Percentiles rank a stretch among this genome's conserved stretches.
These are phyloP conservation scores for Phaeosphaeriaceae sp. DNA, from an alignment of 2,329 filamentous ascomycete species.

Conservation along the genomic window DNA sequence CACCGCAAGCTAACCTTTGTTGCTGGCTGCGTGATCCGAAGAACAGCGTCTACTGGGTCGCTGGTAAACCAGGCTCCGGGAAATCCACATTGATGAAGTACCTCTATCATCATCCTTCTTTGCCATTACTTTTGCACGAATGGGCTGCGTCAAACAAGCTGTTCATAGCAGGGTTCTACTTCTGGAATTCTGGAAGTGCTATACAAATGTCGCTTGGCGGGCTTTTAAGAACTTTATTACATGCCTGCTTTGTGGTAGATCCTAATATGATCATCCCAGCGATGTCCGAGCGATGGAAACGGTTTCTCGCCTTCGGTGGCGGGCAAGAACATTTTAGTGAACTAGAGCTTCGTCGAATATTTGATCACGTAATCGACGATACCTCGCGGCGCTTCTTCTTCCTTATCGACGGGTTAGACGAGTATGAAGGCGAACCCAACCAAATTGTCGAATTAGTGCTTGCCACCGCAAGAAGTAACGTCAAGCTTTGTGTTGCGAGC, in stretches of 20 bases:
- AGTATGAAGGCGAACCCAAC: constrained; percentile 3
- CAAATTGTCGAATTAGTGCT: constrained; percentile 1
- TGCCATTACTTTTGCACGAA: background rate
- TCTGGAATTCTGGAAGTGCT: constrained; percentile 36
- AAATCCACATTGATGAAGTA: constrained; percentile 57
- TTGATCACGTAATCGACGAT: constrained; percentile 55
- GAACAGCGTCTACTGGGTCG: constrained; percentile 42
- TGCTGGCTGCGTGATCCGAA: constrained; percentile 18
- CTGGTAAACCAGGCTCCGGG: constrained; percentile 57
- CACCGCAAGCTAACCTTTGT: constrained; percentile 12
- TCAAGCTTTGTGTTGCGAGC: constrained; percentile 40
- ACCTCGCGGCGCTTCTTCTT: constrained; percentile 56
- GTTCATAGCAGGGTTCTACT: constrained; percentile 31
- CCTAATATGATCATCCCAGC: background rate
- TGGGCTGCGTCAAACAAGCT: constrained; percentile 45
- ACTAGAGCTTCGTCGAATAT: constrained; percentile 6
- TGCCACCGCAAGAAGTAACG: background rate
- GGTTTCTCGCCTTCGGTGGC: constrained; percentile 1
- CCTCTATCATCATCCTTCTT: constrained; percentile 14
- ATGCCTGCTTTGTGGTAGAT: constrained; percentile 11
- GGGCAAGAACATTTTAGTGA: constrained; percentile 9
- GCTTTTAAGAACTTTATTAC: background rate
- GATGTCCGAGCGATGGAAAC: constrained; percentile 5
- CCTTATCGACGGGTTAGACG: constrained; percentile 19
- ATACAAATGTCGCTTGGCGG: constrained; percentile 11